Evolutionary conservation across 352 stramenopile genomes (phyloP), one percentile per base, ranked within the genome.

Genomic region (Pythium grandisporangium): DNA sequence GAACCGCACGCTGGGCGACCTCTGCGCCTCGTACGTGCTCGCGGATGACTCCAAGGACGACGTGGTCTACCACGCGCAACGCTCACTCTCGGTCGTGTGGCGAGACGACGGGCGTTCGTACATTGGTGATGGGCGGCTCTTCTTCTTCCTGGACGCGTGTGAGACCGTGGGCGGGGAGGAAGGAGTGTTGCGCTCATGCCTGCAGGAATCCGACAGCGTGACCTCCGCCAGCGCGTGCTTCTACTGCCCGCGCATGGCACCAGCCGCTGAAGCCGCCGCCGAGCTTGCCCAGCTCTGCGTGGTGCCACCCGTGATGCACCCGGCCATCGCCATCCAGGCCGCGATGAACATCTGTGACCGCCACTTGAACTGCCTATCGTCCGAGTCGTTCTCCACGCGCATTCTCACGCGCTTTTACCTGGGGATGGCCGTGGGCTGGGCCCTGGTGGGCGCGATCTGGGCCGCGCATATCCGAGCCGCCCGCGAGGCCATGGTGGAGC

Each of bases 131-230:
- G 55, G 25, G 13, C 57, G 25, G n/a, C 52, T 73, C 7, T 43
- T 63, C 10, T 69, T 80, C 32, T 68, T 65, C 40, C 63, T 82
- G 16, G 61, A 84, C 38, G 58, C 68, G 0, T 84, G 71, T 32
- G 70, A 84, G 48, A 70, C 66, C 5, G 41, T 76, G 17, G 71
- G 61, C 4, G 71, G 66, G 0, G 32, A 48, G 1, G 22, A 63
- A 1, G 64, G 63, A 2, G 70, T 80, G 12, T 46, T 84, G 30
- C 66, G 66, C 2, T 82, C 68, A 7, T 82, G 71, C 30, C 49
- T 82, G 1, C 27, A 51, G 2, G 26, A 43, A 37, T 25, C 48
- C 6, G 38, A 45, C 1, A 63, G 37, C n/a, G 23, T 43, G 25
- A n/a, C 16, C 30, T 17, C 41, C 5, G 33, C 27, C n/a, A 47